Evolutionary conservation across 306 rosid species (phyloP).

Genomic region (Glycine soja): DNA sequence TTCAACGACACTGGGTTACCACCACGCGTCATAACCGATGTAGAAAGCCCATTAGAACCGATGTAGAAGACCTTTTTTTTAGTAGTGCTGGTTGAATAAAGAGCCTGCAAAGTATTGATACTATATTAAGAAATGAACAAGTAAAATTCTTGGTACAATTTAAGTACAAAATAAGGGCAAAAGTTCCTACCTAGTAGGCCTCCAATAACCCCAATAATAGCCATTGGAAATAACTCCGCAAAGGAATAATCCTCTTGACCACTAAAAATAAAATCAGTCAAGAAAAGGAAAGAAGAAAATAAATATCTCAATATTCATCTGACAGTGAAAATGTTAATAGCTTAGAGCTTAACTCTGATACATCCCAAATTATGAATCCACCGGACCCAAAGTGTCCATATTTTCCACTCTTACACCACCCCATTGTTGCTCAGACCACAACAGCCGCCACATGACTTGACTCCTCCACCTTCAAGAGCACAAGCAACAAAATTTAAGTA

Average conservation of each 20-base stretch:
- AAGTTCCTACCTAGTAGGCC: constrained; percentile 78
- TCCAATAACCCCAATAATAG: too few species aligned
- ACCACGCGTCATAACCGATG: too few species aligned
- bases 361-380: constrained; percentile 97
- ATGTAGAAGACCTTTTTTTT: too few species aligned
- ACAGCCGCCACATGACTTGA: constrained; percentile 99
- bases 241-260: constrained; percentile 99
- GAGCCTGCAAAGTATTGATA: constrained; percentile 62
- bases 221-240: too few species aligned
- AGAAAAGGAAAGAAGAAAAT: constrained; percentile 41
- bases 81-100: constrained; percentile 96
- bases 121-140: constrained; percentile 40
- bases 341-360: constrained; percentile 82
- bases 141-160: constrained; percentile 23
- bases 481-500: constrained; percentile 17
- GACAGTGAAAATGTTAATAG: constrained; percentile 41
- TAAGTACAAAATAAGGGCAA: constrained; percentile 5
- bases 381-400: constrained; percentile 99
- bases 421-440: constrained; percentile 94
- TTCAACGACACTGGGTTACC: too few species aligned
- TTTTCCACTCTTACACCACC: constrained; percentile 92
- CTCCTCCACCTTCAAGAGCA: constrained; percentile 60
- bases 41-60: too few species aligned
- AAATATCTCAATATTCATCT: constrained; percentile 48
- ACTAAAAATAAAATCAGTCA: constrained; percentile 64